A percentile compares a stretch with the other conserved stretches of the same genome.
These are phyloP conservation scores for Starmerella bombi DNA, from an alignment of 805 yeast genomes.

Conservation along the genomic window DNA sequence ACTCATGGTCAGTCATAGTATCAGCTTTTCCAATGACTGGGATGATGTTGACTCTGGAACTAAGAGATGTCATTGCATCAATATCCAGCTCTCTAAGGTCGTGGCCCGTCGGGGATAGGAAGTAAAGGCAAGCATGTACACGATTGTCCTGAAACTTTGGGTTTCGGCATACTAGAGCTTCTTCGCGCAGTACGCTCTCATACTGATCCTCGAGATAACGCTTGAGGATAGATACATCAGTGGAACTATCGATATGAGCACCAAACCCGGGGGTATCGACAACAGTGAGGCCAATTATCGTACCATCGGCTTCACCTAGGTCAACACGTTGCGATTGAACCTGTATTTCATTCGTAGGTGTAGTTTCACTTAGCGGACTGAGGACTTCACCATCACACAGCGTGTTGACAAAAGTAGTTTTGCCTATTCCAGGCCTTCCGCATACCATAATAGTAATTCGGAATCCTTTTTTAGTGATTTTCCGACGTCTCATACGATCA, in stretches of 20 bases:
- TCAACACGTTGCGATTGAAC: constrained; percentile 25
- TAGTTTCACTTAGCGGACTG: background rate
- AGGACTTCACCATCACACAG: constrained; percentile 34
- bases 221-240: constrained; percentile 34
- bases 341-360: constrained; percentile 12
- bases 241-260: constrained; percentile 51
- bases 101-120: constrained; percentile 44
- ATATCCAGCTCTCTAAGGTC: constrained; percentile 57
- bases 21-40: constrained; percentile 79
- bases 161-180: constrained; percentile 72
- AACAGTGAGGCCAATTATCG: constrained; percentile 41
- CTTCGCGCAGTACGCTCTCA: constrained; percentile 63
- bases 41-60: constrained; percentile 64
- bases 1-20: constrained; percentile 53
- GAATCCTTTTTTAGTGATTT: constrained; percentile 39
- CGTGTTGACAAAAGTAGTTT: constrained; percentile 59
- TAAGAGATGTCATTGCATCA: constrained; percentile 52
- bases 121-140: constrained; percentile 70
- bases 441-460: constrained; percentile 53
- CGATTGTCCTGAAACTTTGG: constrained; percentile 65
- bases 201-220: constrained; percentile 55
- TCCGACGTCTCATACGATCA: constrained; percentile 38
- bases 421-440: constrained; percentile 66
- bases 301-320: constrained; percentile 43
- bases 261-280: constrained; percentile 71